A percentile compares a stretch with the other conserved stretches of the same genome.
These are phyloP conservation scores for Diaporthe humulicola DNA, from an alignment of 2,329 filamentous ascomycete genomes.

Conservation along the genomic window DNA sequence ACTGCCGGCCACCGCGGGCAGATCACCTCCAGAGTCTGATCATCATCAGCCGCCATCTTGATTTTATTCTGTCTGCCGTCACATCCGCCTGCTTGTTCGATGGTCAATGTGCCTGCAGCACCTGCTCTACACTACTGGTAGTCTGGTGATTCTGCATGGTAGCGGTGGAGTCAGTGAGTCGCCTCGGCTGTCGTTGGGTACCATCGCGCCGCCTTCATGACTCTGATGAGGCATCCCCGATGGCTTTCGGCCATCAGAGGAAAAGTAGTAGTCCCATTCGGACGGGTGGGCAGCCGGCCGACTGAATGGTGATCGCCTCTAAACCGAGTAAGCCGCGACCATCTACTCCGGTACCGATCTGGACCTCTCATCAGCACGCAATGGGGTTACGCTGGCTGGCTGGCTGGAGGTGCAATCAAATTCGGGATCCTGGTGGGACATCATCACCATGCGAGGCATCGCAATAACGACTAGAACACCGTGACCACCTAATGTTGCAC, in stretches of 20 bases:
- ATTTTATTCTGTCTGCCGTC: not conserved
- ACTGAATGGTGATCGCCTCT: slow-evolving; percentile 1
- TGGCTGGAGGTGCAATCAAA: not conserved
- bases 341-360: not conserved
- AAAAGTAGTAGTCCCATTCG: not conserved
- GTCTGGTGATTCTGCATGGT: not conserved
- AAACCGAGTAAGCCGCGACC: not conserved
- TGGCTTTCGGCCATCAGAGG: not conserved
- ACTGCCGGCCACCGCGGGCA: not conserved
- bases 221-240: slow-evolving; percentile 19
- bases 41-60: slow-evolving; percentile 11
- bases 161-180: slow-evolving; percentile 24
- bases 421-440: not conserved
- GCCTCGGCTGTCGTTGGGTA: slow-evolving; percentile 6
- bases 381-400: not conserved
- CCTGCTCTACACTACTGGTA: not conserved
- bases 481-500: no score
- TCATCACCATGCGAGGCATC: not conserved
- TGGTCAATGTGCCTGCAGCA: not conserved
- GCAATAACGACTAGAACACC: not conserved
- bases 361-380: not conserved
- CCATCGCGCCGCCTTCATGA: slow-evolving; percentile 10
- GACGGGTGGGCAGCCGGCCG: not conserved
- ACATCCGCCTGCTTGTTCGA: not conserved
- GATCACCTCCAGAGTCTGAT: not conserved